Conservation (phyloP, 345 rosid genomes). For the Moricandia arvensis region DNA sequence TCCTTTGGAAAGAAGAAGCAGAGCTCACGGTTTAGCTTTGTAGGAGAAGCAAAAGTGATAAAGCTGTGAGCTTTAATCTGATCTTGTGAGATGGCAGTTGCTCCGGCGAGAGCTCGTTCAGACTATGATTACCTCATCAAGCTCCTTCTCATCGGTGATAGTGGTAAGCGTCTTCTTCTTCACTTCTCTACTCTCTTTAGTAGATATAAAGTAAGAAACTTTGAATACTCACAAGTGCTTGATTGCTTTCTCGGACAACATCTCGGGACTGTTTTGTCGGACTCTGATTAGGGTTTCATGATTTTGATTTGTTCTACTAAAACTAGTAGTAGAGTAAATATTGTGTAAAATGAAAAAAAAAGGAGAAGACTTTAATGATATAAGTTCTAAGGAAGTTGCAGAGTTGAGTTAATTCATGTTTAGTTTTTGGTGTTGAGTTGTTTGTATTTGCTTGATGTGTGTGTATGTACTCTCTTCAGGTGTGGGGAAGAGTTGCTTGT, state of each 20-base stretch:
- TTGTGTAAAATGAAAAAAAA: neutral
- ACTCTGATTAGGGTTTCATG: conserved; percentile 28
- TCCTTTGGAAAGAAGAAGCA: neutral
- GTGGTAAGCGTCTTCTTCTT: conserved; percentile 28
- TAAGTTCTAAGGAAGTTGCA: neutral
- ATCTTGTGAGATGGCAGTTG: conserved; percentile 45
- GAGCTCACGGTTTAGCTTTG: neutral
- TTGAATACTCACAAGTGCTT: neutral
- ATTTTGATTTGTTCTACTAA: neutral
- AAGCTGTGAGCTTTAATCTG: neutral
- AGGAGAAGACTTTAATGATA: neutral
- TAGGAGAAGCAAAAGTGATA: conserved; percentile 1
- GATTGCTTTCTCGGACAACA: neutral
- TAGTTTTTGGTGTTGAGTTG: neutral
- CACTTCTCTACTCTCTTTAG: neutral
- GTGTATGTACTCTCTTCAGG: conserved; percentile 42
- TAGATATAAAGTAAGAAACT: neutral
- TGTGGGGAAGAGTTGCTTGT: conserved; percentile 91
- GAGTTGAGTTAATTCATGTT: neutral
- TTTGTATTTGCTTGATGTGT: neutral
- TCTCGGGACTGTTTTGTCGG: neutral
- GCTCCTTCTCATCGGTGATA: conserved; percentile 55
- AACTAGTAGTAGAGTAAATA: neutral
- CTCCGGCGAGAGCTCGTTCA: conserved; percentile 57
- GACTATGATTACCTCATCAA: conserved; percentile 56